Conservation (phyloP, 2,329 filamentous ascomycete species). For the Beauveria caledonica region DNA sequence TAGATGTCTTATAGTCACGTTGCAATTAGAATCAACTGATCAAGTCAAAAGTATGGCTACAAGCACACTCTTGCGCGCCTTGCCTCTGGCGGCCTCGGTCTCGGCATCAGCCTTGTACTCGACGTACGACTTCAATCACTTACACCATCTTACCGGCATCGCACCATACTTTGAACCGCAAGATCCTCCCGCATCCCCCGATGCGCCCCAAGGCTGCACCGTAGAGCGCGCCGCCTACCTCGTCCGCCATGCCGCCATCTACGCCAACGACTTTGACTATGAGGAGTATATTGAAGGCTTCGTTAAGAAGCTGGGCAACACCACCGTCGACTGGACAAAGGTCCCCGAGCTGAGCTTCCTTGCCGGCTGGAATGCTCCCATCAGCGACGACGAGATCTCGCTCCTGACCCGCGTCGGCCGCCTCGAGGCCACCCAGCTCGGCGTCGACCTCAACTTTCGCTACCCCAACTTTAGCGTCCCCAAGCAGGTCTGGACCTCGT, state of each 20-base stretch:
- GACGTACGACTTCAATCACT: slow-evolving; percentile 42
- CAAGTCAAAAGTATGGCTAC: neutral
- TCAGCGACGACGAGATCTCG: slow-evolving; percentile 48
- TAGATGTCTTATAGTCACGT: neutral
- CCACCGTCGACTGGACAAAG: slow-evolving; percentile 48
- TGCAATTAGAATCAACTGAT: neutral
- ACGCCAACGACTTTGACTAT: slow-evolving; percentile 51
- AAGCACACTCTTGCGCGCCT: neutral
- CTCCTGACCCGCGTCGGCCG: slow-evolving; percentile 54
- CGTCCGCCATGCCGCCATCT: slow-evolving; percentile 51
- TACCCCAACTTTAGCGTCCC: slow-evolving; percentile 48
- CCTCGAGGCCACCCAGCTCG: slow-evolving; percentile 51
- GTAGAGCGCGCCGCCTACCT: slow-evolving; percentile 46
- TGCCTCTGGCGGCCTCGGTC: slow-evolving; percentile 9
- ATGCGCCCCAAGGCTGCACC: slow-evolving; percentile 41
- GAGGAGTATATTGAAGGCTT: slow-evolving; percentile 50
- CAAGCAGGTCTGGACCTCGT: slow-evolving; percentile 51
- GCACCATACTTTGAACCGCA: slow-evolving; percentile 50
- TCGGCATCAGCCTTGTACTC: slow-evolving; percentile 31
- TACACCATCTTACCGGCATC: slow-evolving; percentile 48
- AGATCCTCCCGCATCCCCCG: slow-evolving; percentile 35
- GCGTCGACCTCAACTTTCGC: slow-evolving; percentile 48
- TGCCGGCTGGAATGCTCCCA: slow-evolving; percentile 45
- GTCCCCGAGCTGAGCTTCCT: slow-evolving; percentile 50
- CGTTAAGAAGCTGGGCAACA: slow-evolving; percentile 49